Conservation (phyloP, 202 grass and related monocot species). For the Brachypodium distachyon region DNA sequence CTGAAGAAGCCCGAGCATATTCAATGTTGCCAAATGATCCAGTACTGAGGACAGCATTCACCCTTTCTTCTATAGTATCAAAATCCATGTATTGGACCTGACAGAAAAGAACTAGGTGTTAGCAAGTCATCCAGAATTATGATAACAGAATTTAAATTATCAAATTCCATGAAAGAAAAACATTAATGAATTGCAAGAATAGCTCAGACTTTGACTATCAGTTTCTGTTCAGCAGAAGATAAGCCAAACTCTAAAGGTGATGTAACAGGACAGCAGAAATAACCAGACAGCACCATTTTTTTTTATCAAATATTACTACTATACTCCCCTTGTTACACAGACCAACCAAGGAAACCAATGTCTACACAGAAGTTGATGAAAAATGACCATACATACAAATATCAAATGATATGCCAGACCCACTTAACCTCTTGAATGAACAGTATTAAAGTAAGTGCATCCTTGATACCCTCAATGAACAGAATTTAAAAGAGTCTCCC, state of each 20-base stretch:
- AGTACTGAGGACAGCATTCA: slow-evolving; percentile 14
- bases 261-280: not conserved
- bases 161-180: not conserved
- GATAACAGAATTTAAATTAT: not conserved
- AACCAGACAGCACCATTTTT: not conserved
- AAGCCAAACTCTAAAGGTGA: not conserved
- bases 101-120: slow-evolving; percentile 12
- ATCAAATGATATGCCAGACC: not conserved
- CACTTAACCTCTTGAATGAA: not conserved
- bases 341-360: not conserved
- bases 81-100: slow-evolving; percentile 36
- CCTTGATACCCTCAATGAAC: not conserved
- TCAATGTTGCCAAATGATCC: not conserved
- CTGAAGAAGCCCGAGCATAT: slow-evolving; percentile 9
- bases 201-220: not conserved
- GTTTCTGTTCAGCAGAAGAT: not conserved
- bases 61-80: slow-evolving; percentile 10
- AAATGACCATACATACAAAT: not conserved
- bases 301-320: not conserved
- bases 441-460: not conserved
- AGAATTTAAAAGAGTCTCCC: not conserved
- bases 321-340: not conserved
- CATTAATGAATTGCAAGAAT: not conserved
- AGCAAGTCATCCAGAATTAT: slow-evolving; percentile 12
- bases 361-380: not conserved